Percentiles rank a stretch among this genome's conserved stretches.
Evolutionary conservation across 148 eudicot genomes (phyloP).

Genomic region (Agrostemma githago): DNA sequence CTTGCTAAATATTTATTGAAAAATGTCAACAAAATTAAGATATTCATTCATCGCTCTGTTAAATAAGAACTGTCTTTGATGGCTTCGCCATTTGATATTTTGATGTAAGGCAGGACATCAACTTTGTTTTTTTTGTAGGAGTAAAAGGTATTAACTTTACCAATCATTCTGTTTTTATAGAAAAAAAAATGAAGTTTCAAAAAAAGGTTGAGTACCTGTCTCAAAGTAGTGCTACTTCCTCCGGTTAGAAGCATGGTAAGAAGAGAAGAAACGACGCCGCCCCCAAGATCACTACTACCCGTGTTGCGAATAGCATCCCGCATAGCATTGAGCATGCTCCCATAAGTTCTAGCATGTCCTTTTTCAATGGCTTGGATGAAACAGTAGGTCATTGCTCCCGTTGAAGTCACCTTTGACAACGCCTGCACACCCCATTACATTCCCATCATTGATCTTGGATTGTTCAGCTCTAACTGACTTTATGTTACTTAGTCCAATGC

Average conservation of each 20-base stretch:
- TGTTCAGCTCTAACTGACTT: background rate
- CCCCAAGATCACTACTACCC: slow-evolving; percentile 33
- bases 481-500: background rate
- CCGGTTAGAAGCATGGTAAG: slow-evolving; percentile 71
- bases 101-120: background rate
- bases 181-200: background rate
- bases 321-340: slow-evolving; percentile 72
- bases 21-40: background rate
- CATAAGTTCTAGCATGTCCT: slow-evolving; percentile 80
- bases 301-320: slow-evolving; percentile 56
- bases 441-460: slow-evolving; percentile 12
- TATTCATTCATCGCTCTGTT: too few species aligned
- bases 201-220: slow-evolving; percentile 50
- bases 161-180: background rate
- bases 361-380: slow-evolving; percentile 94
- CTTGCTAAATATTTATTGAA: too few species aligned
- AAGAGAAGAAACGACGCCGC: slow-evolving; percentile 60
- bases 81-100: background rate
- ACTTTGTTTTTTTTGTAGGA: too few species aligned
- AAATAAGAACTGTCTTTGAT: background rate
- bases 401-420: slow-evolving; percentile 82
- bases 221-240: slow-evolving; percentile 65
- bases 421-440: slow-evolving; percentile 41
- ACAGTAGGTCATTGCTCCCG: slow-evolving; percentile 95
- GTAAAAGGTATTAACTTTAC: too few species aligned